Conservation (phyloP, 305 asterid genomes). For the Fraxinus dipetala region DNA sequence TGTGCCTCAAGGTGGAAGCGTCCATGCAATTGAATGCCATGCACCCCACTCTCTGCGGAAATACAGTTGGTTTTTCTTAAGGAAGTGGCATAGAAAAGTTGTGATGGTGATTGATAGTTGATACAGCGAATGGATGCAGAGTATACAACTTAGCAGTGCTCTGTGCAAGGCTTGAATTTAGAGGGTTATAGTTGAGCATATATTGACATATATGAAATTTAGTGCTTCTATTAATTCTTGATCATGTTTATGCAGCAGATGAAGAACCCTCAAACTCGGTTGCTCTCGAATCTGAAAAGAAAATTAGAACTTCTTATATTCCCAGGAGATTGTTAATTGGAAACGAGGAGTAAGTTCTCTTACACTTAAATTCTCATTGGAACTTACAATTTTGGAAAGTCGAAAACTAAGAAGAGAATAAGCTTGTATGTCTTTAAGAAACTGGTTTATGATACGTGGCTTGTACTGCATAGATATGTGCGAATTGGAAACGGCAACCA, state of each 20-base stretch:
- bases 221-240: not conserved
- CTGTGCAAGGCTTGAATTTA: constrained; percentile 8
- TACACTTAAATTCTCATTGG: constrained; percentile 9
- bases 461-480: constrained; percentile 60
- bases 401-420: not conserved
- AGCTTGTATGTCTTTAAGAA: constrained; percentile 11
- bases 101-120: not conserved
- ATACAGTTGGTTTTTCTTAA: not conserved
- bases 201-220: not conserved
- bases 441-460: constrained; percentile 21
- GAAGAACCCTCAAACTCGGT: constrained; percentile 44
- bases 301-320: constrained; percentile 50
- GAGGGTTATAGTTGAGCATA: not conserved
- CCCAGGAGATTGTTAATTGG: constrained; percentile 82
- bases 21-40: constrained; percentile 9
- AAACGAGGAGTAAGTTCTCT: constrained; percentile 75
- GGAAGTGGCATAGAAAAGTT: not conserved
- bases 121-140: not conserved
- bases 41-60: not conserved
- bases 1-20: not conserved
- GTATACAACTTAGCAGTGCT: not conserved
- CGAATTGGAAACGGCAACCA: constrained; percentile 90
- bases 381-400: constrained; percentile 3
- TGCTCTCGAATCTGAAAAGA: constrained; percentile 40
- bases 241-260: constrained; percentile 46